Evolutionary conservation across 495 filamentous ascomycete genomes (phyloP).

Genomic region (Talaromyces adpressus): DNA sequence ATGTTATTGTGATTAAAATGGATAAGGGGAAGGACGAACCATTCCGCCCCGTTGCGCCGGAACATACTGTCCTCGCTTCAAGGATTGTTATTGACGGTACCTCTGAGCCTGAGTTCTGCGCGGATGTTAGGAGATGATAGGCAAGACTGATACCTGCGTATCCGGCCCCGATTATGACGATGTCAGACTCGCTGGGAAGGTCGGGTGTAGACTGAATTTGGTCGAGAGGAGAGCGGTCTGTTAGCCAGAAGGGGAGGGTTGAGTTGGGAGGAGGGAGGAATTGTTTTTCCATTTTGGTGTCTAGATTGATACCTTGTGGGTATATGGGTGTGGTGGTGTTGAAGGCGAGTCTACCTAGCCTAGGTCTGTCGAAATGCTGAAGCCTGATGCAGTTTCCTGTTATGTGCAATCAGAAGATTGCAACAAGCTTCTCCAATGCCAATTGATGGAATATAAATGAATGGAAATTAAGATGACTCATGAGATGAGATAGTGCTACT

Average conservation of each 20-base stretch:
- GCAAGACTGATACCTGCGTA: conserved; percentile 59
- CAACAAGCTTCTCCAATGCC: too few species aligned
- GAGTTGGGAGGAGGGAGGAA: conserved; percentile 4
- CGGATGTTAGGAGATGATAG: conserved; percentile 43
- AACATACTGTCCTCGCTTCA: conserved; percentile 71
- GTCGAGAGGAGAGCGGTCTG: conserved; percentile 9
- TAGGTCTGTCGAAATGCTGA: too few species aligned
- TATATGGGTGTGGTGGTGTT: too few species aligned
- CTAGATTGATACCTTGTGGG: too few species aligned
- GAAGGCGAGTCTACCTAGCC: too few species aligned
- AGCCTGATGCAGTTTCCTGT: too few species aligned
- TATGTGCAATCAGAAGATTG: too few species aligned
- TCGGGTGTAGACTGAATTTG: conserved; percentile 55
- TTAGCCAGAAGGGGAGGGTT: conserved; percentile 9
- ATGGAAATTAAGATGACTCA: background rate
- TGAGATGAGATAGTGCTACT: background rate
- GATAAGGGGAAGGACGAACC: conserved; percentile 1
- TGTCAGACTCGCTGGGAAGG: conserved; percentile 49
- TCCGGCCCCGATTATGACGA: conserved; percentile 60
- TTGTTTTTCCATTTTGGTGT: background rate
- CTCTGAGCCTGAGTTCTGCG: conserved; percentile 18
- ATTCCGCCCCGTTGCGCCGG: conserved; percentile 61
- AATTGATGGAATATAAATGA: too few species aligned
- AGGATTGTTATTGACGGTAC: conserved; percentile 50
- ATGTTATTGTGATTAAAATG: background rate